Percentiles rank a stretch among this genome's conserved stretches.
phyloP scores from a whole-genome alignment of 202 grass and related monocot genomes.

The Setaria italica region DNA sequence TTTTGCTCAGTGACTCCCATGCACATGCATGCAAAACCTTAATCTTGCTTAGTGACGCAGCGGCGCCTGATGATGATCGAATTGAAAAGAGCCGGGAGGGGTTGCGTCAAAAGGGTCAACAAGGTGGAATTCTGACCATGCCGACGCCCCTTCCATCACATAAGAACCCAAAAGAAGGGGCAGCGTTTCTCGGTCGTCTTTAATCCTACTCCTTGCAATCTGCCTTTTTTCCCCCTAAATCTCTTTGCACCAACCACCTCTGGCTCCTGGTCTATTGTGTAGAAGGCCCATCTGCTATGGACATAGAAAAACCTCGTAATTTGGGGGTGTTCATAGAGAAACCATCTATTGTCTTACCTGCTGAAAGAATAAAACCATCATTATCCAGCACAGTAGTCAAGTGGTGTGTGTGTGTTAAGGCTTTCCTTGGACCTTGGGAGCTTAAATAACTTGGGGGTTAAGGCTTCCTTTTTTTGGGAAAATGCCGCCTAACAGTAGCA shows the following conservation, averaged over 20 bases:
- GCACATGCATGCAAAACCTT: not conserved
- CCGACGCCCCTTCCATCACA: conserved; percentile 50
- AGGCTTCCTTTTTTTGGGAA: not conserved
- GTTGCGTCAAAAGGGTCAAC: conserved; percentile 64
- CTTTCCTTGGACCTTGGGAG: not conserved
- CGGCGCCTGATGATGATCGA: not conserved
- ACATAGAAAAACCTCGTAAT: too few relatives aligned
- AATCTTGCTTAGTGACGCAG: conserved; percentile 33
- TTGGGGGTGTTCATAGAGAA: not conserved
- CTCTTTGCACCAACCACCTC: not conserved
- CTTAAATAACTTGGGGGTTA: not conserved
- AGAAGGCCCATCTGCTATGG: not conserved
- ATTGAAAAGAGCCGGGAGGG: conserved; percentile 28
- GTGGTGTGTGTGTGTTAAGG: not conserved
- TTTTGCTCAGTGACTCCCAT: conserved; percentile 53
- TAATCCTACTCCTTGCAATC: conserved; percentile 53
- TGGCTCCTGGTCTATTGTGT: not conserved
- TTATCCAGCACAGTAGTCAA: too few relatives aligned
- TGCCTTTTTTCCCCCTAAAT: not conserved
- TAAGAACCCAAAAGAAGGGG: conserved; percentile 47
- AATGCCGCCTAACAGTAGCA: not conserved
- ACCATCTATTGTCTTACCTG: not conserved
- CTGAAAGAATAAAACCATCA: not conserved
- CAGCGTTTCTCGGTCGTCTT: conserved; percentile 32
- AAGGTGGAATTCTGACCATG: conserved; percentile 84